Conservation (phyloP, 2,329 filamentous ascomycete species). For the Dothistroma septosporum region DNA sequence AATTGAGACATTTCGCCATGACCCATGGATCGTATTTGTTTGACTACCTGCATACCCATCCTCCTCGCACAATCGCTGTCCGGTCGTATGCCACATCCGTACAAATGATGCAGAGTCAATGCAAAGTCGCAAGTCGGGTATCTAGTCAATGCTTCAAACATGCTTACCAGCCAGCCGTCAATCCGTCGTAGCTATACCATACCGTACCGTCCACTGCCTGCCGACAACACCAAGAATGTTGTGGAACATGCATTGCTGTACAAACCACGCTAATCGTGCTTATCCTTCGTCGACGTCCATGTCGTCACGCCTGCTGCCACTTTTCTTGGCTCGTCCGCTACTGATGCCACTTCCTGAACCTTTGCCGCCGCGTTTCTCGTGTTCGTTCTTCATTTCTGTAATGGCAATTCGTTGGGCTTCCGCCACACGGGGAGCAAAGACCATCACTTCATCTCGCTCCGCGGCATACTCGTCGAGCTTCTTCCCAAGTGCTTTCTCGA, state of each 20-base stretch:
- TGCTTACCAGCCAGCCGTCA: neutral
- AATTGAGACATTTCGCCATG: too few relatives aligned
- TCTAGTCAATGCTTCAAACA: conserved; percentile 1
- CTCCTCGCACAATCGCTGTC: neutral
- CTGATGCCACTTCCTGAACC: conserved; percentile 48
- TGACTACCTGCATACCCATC: neutral
- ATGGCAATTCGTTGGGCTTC: conserved; percentile 79
- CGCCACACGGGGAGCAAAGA: conserved; percentile 70
- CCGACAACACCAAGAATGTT: neutral
- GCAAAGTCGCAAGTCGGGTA: conserved; percentile 1
- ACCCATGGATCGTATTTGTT: neutral
- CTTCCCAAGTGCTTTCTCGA: conserved; percentile 77
- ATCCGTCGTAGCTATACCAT: neutral
- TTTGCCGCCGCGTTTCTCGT: conserved; percentile 61
- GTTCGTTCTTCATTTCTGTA: conserved; percentile 73
- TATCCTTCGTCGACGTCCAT: conserved; percentile 73
- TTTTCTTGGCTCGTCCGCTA: conserved; percentile 51
- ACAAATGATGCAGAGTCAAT: neutral
- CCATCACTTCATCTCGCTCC: conserved; percentile 79
- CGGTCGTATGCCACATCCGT: neutral
- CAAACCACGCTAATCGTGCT: neutral
- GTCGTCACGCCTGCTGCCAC: conserved; percentile 53
- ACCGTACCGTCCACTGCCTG: neutral
- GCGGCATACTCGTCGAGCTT: conserved; percentile 66
- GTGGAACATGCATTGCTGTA: neutral